Evolutionary conservation across 495 filamentous ascomycete genomes (phyloP).

Genomic region (Staphylotrichum longicolle): DNA sequence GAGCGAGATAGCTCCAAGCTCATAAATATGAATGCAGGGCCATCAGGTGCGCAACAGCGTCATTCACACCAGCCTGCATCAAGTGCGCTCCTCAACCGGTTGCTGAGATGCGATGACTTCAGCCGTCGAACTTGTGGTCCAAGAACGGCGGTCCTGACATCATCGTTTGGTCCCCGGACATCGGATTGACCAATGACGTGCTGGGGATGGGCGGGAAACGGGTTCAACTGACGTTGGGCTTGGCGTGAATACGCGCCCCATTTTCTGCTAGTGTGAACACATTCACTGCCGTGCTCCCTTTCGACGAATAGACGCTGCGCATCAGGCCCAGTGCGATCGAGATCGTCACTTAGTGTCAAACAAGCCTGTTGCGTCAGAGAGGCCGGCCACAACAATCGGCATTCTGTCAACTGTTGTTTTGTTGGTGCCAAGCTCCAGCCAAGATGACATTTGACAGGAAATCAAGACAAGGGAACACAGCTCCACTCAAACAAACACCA

Average conservation of each 20-base stretch:
- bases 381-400: no score
- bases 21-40: neutral
- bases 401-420: no score
- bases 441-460: no score
- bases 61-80: neutral
- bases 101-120: constrained; percentile 5
- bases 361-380: no score
- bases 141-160: constrained; percentile 18
- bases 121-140: neutral
- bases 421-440: no score
- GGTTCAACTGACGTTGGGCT: constrained; percentile 7
- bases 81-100: neutral
- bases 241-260: constrained; percentile 1
- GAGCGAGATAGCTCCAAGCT: neutral
- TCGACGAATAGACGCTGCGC: no score
- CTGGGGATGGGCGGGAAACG: neutral
- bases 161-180: neutral
- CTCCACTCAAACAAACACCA: no score
- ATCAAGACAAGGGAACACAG: no score
- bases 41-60: neutral
- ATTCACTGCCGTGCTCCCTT: no score
- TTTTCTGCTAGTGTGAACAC: no score
- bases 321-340: no score
- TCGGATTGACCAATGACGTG: constrained; percentile 16
- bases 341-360: no score